phyloP scores from a whole-genome alignment of 306 rosid genomes.

The Cicer pinnatifidum region DNA sequence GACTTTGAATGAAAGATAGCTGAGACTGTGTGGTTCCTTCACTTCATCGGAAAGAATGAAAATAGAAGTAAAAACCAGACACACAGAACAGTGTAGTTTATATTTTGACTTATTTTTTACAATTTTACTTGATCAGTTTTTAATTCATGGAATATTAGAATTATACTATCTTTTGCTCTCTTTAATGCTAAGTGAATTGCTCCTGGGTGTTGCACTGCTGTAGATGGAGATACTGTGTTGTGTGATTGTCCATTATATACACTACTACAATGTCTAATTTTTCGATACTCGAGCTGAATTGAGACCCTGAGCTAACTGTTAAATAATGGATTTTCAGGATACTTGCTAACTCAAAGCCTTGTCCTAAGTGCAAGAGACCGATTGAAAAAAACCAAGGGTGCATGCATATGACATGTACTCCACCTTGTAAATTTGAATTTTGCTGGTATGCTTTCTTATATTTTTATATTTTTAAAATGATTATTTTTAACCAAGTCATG shows the following conservation, averaged over 20 bases:
- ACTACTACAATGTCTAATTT: neutral
- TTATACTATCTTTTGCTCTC: neutral
- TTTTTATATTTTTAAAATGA: neutral
- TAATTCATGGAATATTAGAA: conserved; percentile 13
- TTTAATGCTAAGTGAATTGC: conserved; percentile 14
- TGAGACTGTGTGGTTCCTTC: neutral
- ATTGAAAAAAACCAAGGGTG: conserved; percentile 90
- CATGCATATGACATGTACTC: conserved; percentile 89
- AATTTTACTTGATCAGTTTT: neutral
- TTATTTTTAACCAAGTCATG: conserved; percentile 22
- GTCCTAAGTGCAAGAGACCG: conserved; percentile 90
- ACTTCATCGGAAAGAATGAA: conserved; percentile 25
- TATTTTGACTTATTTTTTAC: neutral
- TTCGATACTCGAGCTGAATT: conserved; percentile 27
- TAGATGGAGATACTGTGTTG: neutral
- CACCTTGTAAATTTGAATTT: conserved; percentile 84
- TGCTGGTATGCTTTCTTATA: conserved; percentile 62
- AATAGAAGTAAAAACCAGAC: conserved; percentile 5
- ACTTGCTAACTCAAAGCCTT: conserved; percentile 85
- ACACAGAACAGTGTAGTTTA: neutral
- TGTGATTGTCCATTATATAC: conserved; percentile 8
- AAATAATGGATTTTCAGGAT: conserved; percentile 59
- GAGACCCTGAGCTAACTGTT: conserved; percentile 35
- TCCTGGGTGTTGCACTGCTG: conserved; percentile 11
- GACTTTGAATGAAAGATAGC: conserved; percentile 15